A percentile compares a stretch with the other conserved stretches of the same genome.
These are phyloP conservation scores for Aspergillus neoniger DNA, from an alignment of 2,329 filamentous ascomycete genomes.

Conservation along the genomic window DNA sequence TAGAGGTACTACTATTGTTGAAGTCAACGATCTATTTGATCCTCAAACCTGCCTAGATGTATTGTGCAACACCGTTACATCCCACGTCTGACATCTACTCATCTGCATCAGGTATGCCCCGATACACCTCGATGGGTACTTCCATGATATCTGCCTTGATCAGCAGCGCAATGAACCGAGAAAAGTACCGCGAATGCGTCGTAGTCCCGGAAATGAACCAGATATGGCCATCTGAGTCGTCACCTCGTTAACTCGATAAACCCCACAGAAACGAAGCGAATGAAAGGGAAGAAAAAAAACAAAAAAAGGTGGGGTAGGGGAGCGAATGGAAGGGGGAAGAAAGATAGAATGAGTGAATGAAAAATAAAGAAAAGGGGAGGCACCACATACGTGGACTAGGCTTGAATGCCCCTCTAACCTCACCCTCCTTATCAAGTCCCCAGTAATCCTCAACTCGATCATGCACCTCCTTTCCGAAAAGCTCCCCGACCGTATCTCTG, in stretches of 20 bases:
- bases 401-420: constrained; percentile 47
- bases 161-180: constrained; percentile 49
- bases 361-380: no score
- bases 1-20: no score
- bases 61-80: not conserved
- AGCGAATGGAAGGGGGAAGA: no score
- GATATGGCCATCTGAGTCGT: constrained; percentile 31
- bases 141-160: constrained; percentile 41
- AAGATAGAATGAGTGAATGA: no score
- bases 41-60: not conserved
- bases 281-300: not conserved
- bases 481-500: constrained; percentile 37
- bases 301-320: no score
- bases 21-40: no score
- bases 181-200: constrained; percentile 43
- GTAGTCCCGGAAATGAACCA: constrained; percentile 51
- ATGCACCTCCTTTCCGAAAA: constrained; percentile 46
- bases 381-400: constrained; percentile 34
- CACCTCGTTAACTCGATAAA: not conserved
- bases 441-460: constrained; percentile 48
- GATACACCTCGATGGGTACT: constrained; percentile 19
- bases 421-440: constrained; percentile 51
- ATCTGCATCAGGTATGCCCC: not conserved
- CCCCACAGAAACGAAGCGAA: not conserved
- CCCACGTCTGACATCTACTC: not conserved